phyloP scores from a whole-genome alignment of 225 moss, liverwort and hornwort genomes.

The Pseudoscleropodium purum region DNA sequence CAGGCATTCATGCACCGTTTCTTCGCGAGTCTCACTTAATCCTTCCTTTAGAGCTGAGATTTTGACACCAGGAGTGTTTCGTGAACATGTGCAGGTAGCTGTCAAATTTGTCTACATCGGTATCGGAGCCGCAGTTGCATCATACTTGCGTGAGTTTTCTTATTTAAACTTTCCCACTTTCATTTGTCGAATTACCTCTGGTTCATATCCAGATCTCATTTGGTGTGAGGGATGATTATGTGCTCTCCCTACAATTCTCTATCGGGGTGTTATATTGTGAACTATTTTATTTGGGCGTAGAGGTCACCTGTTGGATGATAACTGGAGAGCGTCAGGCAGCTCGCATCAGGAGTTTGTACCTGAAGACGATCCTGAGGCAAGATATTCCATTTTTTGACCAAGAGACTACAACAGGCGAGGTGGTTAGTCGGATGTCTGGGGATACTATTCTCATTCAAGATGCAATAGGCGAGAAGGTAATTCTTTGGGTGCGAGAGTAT shows the following conservation, averaged over 20 bases:
- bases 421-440: constrained; percentile 85
- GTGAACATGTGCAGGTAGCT: constrained; percentile 25
- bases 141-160: constrained; percentile 30
- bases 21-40: neutral
- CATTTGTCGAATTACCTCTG: neutral
- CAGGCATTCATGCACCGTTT: neutral
- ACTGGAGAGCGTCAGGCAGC: constrained; percentile 87
- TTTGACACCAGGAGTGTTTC: neutral
- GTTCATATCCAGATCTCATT: neutral
- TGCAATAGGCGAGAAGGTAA: constrained; percentile 87
- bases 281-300: constrained; percentile 27
- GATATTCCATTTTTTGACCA: constrained; percentile 82
- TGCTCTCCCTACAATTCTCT: neutral
- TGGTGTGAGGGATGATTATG: neutral
- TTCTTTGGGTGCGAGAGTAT: neutral
- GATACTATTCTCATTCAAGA: constrained; percentile 81
- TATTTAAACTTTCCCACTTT: neutral
- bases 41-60: neutral
- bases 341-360: constrained; percentile 69
- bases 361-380: constrained; percentile 74
- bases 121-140: constrained; percentile 34
- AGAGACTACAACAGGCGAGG: constrained; percentile 84
- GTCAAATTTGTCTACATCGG: constrained; percentile 45
- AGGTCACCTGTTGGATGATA: constrained; percentile 72
- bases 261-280: neutral